Base-by-base conservation (phyloP, 179 eudicot genomes). In the Gypsophila paniculata region DNA sequence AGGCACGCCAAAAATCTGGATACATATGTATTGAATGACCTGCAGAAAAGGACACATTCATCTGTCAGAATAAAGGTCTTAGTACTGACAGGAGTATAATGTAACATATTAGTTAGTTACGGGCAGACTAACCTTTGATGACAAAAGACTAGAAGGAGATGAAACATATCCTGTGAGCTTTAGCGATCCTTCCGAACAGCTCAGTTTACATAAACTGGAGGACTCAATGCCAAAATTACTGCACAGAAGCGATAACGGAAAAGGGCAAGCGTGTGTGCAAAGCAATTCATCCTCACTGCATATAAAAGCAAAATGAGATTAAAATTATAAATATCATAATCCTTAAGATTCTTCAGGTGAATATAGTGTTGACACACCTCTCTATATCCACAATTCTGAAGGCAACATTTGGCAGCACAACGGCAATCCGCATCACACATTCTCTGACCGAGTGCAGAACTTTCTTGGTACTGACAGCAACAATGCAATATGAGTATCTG, bases 11-110 rank as follows among this genome's bases (percentile, higher is more conserved):
- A 61, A 26, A 22, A 59, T 53, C 39, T 51, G 99, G 99, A 92
- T 95, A 95, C 99, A 92, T 73, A 90, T 82, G 79, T 88, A 89
- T 76, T 95, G 99, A 75, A 92, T 67, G 70, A 80, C 96, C 99
- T 92, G 99, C 90, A 85, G 65, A 75, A 46, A 70, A 58, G 39
- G 67, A 52, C 32, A 73, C n/a, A 70, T 73, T 23, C 65, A 68
- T 36, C 42, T 60, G 68, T 71, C 72, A 79, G 78, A 42, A 57
- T 21, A 66, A 75, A 68, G 48, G 52, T 42, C 68, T 46, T 34
- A 57, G 70, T 38, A 62, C 71, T 17, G 58, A 59, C 46, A 18
- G 68, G 4, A 26, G 60, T 53, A 72, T 22, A 72, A 49, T 10
- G 14, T 53, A 75, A 55, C 11, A 14, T 66, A 39, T 23, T 18